These are phyloP conservation scores for Mollisiaceae sp. DNA, from an alignment of 2,329 filamentous ascomycete genomes.

Conservation along the genomic window DNA sequence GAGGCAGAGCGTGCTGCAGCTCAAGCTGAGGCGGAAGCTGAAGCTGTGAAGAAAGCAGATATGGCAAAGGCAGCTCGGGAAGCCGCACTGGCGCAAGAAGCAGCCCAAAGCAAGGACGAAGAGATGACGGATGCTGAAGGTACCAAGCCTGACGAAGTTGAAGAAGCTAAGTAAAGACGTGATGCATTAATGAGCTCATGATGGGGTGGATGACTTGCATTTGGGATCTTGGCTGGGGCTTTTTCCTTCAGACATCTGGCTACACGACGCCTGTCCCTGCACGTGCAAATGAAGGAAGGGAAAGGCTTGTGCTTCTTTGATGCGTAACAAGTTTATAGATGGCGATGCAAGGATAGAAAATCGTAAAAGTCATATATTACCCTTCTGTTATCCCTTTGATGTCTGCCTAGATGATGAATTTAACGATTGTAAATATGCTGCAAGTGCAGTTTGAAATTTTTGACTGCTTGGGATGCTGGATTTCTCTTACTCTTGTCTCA, in stretches of 20 bases:
- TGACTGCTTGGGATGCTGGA: no score
- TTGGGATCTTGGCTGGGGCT: neutral
- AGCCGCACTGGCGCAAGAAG: conserved; percentile 48
- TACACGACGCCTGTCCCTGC: neutral
- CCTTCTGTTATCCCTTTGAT: no score
- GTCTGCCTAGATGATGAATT: no score
- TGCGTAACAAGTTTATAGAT: conserved; percentile 11
- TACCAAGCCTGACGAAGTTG: conserved; percentile 52
- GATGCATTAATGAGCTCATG: conserved; percentile 33
- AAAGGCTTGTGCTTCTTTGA: conserved; percentile 8
- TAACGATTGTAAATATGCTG: no score
- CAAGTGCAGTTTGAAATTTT: no score
- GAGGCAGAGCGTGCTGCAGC: conserved; percentile 82
- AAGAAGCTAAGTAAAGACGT: conserved; percentile 36
- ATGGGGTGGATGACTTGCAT: conserved; percentile 26
- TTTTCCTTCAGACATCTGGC: neutral
- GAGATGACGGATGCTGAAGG: conserved; percentile 68
- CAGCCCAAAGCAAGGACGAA: conserved; percentile 54
- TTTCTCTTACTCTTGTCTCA: no score
- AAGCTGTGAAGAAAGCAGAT: conserved; percentile 48
- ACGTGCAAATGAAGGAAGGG: neutral
- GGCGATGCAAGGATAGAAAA: conserved; percentile 11
- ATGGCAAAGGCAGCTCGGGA: conserved; percentile 49
- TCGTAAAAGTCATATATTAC: conserved; percentile 6
- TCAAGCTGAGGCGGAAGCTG: conserved; percentile 67